These are phyloP conservation scores for Fusarium begoniae DNA, from an alignment of 2,329 filamentous ascomycete genomes.

Conservation along the genomic window DNA sequence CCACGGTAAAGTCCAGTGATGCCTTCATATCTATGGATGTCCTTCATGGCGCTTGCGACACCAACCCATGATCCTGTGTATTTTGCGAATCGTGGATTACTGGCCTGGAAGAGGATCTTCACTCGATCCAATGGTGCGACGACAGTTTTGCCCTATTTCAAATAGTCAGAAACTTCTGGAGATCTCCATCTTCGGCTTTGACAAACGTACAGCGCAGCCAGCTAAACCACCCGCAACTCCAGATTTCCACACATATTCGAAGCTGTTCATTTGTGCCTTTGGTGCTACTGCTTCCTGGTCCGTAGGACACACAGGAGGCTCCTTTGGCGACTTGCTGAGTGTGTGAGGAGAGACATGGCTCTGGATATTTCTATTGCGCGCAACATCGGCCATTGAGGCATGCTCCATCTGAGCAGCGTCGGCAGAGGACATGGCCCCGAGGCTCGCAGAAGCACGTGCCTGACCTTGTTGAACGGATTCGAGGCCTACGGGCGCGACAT, in stretches of 20 bases:
- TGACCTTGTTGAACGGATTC: slow-evolving; percentile 26
- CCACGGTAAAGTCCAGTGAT: slow-evolving; percentile 84
- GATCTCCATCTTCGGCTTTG: not conserved
- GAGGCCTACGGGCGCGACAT: slow-evolving; percentile 39
- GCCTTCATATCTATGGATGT: slow-evolving; percentile 83
- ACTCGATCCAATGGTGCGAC: slow-evolving; percentile 96
- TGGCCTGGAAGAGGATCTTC: slow-evolving; percentile 98
- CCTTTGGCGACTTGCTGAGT: slow-evolving; percentile 39
- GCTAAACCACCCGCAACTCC: slow-evolving; percentile 89
- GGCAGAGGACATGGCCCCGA: slow-evolving; percentile 62
- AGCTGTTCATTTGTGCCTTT: slow-evolving; percentile 67
- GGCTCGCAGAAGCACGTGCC: slow-evolving; percentile 37
- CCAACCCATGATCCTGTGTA: slow-evolving; percentile 92
- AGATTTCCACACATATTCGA: slow-evolving; percentile 85
- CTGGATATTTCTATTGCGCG: slow-evolving; percentile 48
- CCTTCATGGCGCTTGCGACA: slow-evolving; percentile 80
- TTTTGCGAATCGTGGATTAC: slow-evolving; percentile 91
- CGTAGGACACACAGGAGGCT: slow-evolving; percentile 58
- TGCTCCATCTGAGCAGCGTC: slow-evolving; percentile 64
- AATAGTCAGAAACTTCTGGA: slow-evolving; percentile 14
- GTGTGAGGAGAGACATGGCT: slow-evolving; percentile 40
- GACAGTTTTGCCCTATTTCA: slow-evolving; percentile 83
- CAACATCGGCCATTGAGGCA: slow-evolving; percentile 66
- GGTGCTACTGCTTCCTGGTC: slow-evolving; percentile 57
- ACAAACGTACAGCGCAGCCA: slow-evolving; percentile 81